phyloP scores from a whole-genome alignment of 352 stramenopile genomes.

The Globisporangium abappressorium region DNA sequence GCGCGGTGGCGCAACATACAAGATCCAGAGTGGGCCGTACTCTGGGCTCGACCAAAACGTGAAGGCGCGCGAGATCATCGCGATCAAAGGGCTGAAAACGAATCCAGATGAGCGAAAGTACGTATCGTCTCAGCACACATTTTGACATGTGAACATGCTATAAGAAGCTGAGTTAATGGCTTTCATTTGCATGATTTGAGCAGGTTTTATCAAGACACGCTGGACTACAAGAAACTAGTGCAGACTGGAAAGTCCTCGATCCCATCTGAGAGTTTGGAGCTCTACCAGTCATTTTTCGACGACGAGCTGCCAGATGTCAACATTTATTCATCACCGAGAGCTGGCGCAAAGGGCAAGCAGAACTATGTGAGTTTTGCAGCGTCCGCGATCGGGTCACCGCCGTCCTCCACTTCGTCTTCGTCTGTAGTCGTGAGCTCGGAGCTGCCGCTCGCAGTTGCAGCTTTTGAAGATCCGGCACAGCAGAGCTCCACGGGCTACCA shows the following conservation, averaged over 20 bases:
- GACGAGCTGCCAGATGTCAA: slow-evolving; percentile 57
- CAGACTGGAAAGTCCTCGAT: slow-evolving; percentile 46
- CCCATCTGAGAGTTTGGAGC: slow-evolving; percentile 58
- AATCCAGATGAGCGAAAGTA: slow-evolving; percentile 60
- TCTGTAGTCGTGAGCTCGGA: slow-evolving; percentile 1
- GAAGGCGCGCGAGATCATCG: slow-evolving; percentile 74
- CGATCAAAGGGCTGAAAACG: slow-evolving; percentile 69
- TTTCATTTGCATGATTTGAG: not conserved
- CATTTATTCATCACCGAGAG: slow-evolving; percentile 33
- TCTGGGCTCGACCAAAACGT: slow-evolving; percentile 77
- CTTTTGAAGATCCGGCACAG: not conserved
- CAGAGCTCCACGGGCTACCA: not conserved
- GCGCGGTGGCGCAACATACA: slow-evolving; percentile 75
- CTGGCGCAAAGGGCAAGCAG: slow-evolving; percentile 6
- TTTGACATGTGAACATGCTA: not conserved
- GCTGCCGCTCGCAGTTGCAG: not conserved
- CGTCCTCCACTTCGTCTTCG: slow-evolving; percentile 5
- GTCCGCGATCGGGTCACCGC: slow-evolving; percentile 18
- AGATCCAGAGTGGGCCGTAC: slow-evolving; percentile 72
- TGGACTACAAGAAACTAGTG: slow-evolving; percentile 71
- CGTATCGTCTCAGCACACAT: not conserved
- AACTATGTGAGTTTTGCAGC: slow-evolving; percentile 18
- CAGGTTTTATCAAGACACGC: slow-evolving; percentile 65
- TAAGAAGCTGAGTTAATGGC: not conserved
- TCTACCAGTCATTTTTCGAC: slow-evolving; percentile 84